phyloP scores from a whole-genome alignment of 176 grass and related monocot genomes.

The Oryza meridionalis region DNA sequence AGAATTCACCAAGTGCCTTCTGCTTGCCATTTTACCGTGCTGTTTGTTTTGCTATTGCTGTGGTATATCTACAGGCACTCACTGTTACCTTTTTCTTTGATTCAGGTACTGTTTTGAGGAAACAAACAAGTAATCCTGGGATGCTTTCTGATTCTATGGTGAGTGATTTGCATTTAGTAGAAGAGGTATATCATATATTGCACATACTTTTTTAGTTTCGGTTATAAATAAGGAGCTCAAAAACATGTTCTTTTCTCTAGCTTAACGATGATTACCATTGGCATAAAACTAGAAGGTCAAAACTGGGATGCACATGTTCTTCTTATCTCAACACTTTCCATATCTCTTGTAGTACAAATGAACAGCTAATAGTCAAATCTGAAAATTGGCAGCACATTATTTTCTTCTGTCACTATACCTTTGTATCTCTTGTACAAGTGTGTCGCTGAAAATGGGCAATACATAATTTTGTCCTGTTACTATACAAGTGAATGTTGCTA shows the following conservation, averaged over 20 bases:
- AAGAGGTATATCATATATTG: constrained; percentile 30
- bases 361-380: constrained; percentile 13
- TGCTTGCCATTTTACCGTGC: not conserved
- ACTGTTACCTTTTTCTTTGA: constrained; percentile 37
- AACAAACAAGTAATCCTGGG: constrained; percentile 43
- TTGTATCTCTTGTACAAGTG: not conserved
- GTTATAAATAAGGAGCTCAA: not conserved
- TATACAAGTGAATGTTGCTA: not conserved
- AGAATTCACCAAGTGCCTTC: constrained; percentile 24
- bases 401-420: not conserved
- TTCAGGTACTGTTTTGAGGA: constrained; percentile 51
- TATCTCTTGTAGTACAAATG: not conserved
- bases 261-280: constrained; percentile 6
- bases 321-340: constrained; percentile 22
- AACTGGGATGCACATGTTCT: constrained; percentile 25
- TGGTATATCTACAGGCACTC: constrained; percentile 13
- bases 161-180: constrained; percentile 35
- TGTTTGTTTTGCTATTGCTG: constrained; percentile 15
- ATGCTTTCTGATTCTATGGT: constrained; percentile 48
- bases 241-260: not conserved
- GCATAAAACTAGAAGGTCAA: constrained; percentile 11
- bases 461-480: not conserved
- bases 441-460: not conserved
- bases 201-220: not conserved
- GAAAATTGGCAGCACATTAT: not conserved